A percentile compares a stretch with the other conserved stretches of the same genome.
These are phyloP conservation scores for Cymbopogon citratus DNA, from an alignment of 176 grass and related monocot genomes.

Conservation along the genomic window DNA sequence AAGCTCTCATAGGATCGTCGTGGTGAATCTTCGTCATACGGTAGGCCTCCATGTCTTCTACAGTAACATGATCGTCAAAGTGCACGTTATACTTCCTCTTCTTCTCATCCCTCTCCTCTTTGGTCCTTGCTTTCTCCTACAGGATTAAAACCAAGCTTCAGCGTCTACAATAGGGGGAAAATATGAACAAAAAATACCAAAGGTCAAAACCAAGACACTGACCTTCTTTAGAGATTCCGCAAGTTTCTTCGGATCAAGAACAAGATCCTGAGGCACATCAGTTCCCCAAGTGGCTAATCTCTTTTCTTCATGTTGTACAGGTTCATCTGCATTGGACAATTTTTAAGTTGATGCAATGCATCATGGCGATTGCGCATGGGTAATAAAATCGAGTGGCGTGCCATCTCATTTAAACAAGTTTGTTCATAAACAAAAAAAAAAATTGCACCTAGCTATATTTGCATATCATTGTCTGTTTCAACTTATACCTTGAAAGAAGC, in stretches of 20 bases:
- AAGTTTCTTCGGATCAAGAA: conserved; percentile 77
- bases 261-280: conserved; percentile 78
- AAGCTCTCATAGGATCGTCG: conserved; percentile 93
- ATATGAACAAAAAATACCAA: background rate
- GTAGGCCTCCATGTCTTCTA: conserved; percentile 94
- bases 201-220: background rate
- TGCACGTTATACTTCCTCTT: conserved; percentile 96
- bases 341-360: conserved; percentile 4
- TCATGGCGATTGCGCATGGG: background rate
- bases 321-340: conserved; percentile 43
- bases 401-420: background rate
- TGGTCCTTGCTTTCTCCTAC: conserved; percentile 76
- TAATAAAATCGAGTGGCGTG: background rate
- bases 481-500: background rate
- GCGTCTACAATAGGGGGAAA: background rate
- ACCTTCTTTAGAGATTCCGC: conserved; percentile 94
- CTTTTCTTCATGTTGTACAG: conserved; percentile 67
- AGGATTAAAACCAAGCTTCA: conserved; percentile 30
- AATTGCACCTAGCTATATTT: background rate
- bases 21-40: conserved; percentile 76
- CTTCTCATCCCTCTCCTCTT: conserved; percentile 83
- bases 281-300: conserved; percentile 86
- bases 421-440: background rate
- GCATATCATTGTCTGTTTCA: background rate
- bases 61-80: conserved; percentile 85